Base-by-base conservation (phyloP, 345 rosid species). In the Acer saccharum region DNA sequence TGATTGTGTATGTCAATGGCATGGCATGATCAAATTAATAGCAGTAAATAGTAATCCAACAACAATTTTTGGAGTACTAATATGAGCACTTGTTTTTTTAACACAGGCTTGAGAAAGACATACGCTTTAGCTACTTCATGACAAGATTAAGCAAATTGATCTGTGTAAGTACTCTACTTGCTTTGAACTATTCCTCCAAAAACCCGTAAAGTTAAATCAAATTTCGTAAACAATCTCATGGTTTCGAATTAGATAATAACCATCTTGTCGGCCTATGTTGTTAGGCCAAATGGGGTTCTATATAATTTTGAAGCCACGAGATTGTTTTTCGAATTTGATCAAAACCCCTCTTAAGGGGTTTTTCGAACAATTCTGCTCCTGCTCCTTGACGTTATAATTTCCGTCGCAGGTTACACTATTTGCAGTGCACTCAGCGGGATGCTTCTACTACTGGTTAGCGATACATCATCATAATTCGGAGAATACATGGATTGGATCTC, bases 61-160 rank as follows among this genome's bases (percentile, higher is more conserved):
- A 9, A 1, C 11, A 7, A 21, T 20, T 54, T 46, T 2, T 18
- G 39, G 39, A 60, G 13, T 1, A 4, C 27, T 60, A 60, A 60
- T 58, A 21, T 20, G 64, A n/a, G 12, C 6, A 60, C 4, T 39
- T 35, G 65, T 1, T 29, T 41, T 63, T 68, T 16, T 79, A 52
- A 69, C 65, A 60, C 90, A 93, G 98, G 82, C 84, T 96, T 75
- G 99, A 96, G 89, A 96, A 92, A 84, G 98, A 94, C 84, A 83
- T 87, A 27, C 83, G 81, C 20, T 90, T 94, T 79, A 85, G 88
- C 89, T 96, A 96, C 84, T 91, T 92, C 69, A 43, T 86, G 72
- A 86, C 92, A 41, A 89, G 98, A 81, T 81, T 83, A 73, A 58
- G 77, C 21, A 96, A 92, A 81, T 84, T 96, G 62, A 73, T 92